phyloP scores from a whole-genome alignment of 306 rosid genomes.

The Vicia faba region DNA sequence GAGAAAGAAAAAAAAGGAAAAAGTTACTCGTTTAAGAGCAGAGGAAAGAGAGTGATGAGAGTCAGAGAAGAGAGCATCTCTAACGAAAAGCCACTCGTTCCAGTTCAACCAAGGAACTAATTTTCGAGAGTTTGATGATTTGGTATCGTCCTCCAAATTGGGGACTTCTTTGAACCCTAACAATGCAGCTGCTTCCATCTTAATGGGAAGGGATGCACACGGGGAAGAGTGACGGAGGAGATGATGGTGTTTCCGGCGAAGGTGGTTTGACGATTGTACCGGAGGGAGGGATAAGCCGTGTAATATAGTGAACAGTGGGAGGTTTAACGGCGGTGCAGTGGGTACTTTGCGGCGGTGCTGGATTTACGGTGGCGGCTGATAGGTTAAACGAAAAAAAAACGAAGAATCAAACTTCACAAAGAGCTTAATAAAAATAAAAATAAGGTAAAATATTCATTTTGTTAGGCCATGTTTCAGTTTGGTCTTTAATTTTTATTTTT shows the following conservation, averaged over 20 bases:
- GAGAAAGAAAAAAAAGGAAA: not conserved
- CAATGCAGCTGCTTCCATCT: conserved; percentile 50
- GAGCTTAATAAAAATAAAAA: no score
- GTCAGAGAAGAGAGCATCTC: conserved; percentile 63
- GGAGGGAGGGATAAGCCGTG: not conserved
- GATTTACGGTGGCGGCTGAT: no score
- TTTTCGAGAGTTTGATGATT: conserved; percentile 42
- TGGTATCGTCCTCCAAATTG: conserved; percentile 16
- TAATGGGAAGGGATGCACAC: no score
- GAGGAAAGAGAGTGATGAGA: conserved; percentile 60
- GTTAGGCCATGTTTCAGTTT: no score
- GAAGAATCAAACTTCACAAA: no score
- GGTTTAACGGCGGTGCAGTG: no score
- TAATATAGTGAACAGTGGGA: not conserved
- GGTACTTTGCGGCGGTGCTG: no score
- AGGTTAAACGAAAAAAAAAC: no score
- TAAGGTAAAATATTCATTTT: no score
- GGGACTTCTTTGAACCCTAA: conserved; percentile 45
- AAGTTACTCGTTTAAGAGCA: conserved; percentile 67
- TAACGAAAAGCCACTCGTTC: conserved; percentile 87
- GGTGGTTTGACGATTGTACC: no score
- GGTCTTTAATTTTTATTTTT: no score
- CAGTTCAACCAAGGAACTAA: conserved; percentile 92
- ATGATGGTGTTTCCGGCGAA: not conserved
- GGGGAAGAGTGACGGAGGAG: no score